Evolutionary conservation across 2,329 filamentous ascomycete species (phyloP), one percentile per base, ranked within the genome.

Genomic region (Calonectria fujianensis): DNA sequence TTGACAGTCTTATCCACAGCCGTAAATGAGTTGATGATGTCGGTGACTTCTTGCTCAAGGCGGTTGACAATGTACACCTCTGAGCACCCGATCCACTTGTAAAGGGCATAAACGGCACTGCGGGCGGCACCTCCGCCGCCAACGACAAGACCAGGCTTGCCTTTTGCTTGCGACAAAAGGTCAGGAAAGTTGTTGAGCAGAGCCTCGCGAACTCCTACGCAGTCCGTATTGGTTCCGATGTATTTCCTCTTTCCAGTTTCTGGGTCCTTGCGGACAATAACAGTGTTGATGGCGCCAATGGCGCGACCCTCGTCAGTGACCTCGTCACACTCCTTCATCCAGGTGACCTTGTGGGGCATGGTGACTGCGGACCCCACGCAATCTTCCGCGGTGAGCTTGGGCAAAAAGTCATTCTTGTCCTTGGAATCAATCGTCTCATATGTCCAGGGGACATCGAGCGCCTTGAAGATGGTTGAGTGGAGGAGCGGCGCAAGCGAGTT

Each of bases 191-290:
- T 66, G 48, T 71, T 65, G n/a, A 71, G n/a, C 10, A 74, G 63
- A 5, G 72, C 67, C 20, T 74, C 72, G 6, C 72, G 72, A 16
- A 74, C 50, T 1, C 72, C 72, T 18, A 74, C 27, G 20, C 68
- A 71, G 31, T 74, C 72, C 7, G 72, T 74, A 37, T 74, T 74
- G 41, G 68, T 71, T 11, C 72, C 72, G 24, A 74, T 68, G 35
- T 71, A 74, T 35, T 41, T 71, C 16, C 37, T 74, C 35, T 54
- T 24, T 8, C 68, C 68, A 0, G 66, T 74, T 18, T 41, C 48
- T 2, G 24, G 13, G 29, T 70, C 68, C 18, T 41, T 64, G 27
- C 68, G 35, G 37, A 74, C 37, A 48, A 71, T 50, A 10, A 74
- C 31, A 20, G 72, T 74, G 41, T 74, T 74, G 61, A 74, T 74